These are phyloP conservation scores for Lentinula sp. DNA, from an alignment of 768 basidiomycete species.

Conservation along the genomic window DNA sequence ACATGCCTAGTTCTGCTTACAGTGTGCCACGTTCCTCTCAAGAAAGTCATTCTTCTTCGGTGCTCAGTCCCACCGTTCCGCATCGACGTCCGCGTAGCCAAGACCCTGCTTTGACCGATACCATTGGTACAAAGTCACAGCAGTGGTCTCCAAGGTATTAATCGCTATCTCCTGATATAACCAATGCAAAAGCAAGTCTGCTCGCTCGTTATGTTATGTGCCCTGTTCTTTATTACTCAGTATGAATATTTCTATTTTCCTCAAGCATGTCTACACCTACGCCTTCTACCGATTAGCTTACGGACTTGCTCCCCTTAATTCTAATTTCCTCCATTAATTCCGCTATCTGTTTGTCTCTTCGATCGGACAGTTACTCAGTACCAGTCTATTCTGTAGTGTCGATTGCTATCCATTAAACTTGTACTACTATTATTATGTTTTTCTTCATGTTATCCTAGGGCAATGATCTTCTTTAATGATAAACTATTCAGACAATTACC, in stretches of 20 bases:
- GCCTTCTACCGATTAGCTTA: conserved; percentile 2
- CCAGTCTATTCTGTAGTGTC: neutral
- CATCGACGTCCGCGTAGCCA: conserved; percentile 39
- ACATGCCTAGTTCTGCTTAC: conserved; percentile 28
- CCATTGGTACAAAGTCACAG: conserved; percentile 23
- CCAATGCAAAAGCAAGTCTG: neutral
- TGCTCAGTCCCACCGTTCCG: conserved; percentile 22
- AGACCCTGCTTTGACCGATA: conserved; percentile 35
- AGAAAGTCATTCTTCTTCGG: conserved; percentile 29
- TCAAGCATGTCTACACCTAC: neutral
- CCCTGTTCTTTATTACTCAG: conserved; percentile 1
- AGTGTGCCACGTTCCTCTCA: conserved; percentile 28
- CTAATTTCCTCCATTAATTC: neutral
- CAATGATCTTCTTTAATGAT: neutral
- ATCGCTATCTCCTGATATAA: neutral
- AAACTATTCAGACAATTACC: neutral
- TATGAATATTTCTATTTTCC: neutral
- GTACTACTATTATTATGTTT: neutral
- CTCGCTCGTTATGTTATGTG: neutral
- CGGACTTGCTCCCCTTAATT: neutral
- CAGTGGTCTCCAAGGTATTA: conserved; percentile 33
- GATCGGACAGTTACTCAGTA: neutral
- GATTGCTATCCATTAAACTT: neutral
- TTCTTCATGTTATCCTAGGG: neutral
- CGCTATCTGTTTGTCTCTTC: conserved; percentile 1